These are phyloP conservation scores for Halophytophthora polymorphica DNA, from an alignment of 352 stramenopile species.

Conservation along the genomic window DNA sequence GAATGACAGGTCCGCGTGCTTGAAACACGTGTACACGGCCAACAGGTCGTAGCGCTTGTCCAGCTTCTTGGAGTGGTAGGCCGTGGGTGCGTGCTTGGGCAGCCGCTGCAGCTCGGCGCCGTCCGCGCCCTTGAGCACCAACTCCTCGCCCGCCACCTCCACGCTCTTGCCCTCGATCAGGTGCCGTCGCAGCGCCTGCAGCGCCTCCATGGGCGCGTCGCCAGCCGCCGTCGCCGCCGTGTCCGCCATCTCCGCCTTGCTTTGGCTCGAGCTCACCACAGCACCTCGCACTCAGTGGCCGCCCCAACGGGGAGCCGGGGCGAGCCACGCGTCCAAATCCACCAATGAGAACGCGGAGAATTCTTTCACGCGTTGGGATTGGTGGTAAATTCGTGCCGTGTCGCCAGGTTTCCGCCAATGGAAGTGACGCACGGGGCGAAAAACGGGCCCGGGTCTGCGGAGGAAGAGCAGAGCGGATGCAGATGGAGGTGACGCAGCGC, in stretches of 20 bases:
- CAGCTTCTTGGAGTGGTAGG: constrained; percentile 79
- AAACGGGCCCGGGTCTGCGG: too few relatives aligned
- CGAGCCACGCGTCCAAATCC: too few relatives aligned
- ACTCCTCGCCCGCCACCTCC: constrained; percentile 47
- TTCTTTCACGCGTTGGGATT: too few relatives aligned
- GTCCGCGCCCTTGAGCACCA: constrained; percentile 59
- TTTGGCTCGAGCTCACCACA: not conserved
- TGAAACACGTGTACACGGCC: constrained; percentile 79
- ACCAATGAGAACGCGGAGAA: too few relatives aligned
- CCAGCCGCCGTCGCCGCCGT: constrained; percentile 4
- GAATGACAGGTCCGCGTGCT: constrained; percentile 68
- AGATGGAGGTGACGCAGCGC: constrained; percentile 28
- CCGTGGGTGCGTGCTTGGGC: constrained; percentile 63
- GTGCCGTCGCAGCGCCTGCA: constrained; percentile 59
- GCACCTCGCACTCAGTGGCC: too few relatives aligned
- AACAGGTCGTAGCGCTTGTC: constrained; percentile 85
- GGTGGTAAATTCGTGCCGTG: too few relatives aligned
- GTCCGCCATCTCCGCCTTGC: constrained; percentile 1
- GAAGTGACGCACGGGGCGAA: too few relatives aligned
- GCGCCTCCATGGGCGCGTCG: constrained; percentile 30
- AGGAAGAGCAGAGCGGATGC: constrained; percentile 1
- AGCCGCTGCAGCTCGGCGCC: constrained; percentile 46
- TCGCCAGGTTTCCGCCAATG: too few relatives aligned
- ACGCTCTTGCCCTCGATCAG: constrained; percentile 72
- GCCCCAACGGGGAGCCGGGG: too few relatives aligned